Base-by-base conservation (phyloP, 2,329 filamentous ascomycete species). In the Pseudogymnoascus sp. region DNA sequence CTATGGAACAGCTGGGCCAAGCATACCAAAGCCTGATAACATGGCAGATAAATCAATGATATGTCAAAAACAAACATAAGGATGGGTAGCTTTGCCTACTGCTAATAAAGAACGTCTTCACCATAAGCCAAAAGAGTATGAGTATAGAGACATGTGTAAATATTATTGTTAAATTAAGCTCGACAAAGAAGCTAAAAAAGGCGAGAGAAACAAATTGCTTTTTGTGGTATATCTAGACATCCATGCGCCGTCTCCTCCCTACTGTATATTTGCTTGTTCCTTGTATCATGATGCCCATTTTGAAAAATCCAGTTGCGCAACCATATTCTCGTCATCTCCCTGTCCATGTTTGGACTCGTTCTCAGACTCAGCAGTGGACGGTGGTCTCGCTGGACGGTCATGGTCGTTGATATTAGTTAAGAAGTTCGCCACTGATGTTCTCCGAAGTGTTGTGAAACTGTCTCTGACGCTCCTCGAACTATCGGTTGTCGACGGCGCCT, bases 401-500 rank as follows among this genome's bases (percentile, higher is more conserved):
- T 80, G 78, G 65, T 86, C 83, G 70, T 79, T 84, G 4, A 79
- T 78, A 63, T 75, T 81, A 2, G 82, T 82, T 66, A 87, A 83
- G 69, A 87, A 87, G 2, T 84, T 88, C 4, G 84, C 84, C 2
- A 87, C 84, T 35, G 84, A 87, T n/a, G 84, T 81, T 63, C 85
- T 78, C 59, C 84, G 78, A 39, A 88, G 75, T 67, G 81, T 85
- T 67, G 75, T 84, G 63, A 87, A 79, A 68, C 84, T 87, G 66
- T 87, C 84, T 12, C 85, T 78, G 58, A 86, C 77, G 17, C 79
- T 81, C 29, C 48, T 55, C 66, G 76, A 79, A 35, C 74, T 72
- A 5, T 59, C 59, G 62, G 62, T 51, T 41, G 17, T 39, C 62
- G 66, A 59, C 65, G 63, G 59, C 66, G 66, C 60, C 66, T 44